Evolutionary conservation across 441 rosid species (phyloP), one percentile per base, ranked within the genome.

Genomic region (Pelargonium cotyledonis): DNA sequence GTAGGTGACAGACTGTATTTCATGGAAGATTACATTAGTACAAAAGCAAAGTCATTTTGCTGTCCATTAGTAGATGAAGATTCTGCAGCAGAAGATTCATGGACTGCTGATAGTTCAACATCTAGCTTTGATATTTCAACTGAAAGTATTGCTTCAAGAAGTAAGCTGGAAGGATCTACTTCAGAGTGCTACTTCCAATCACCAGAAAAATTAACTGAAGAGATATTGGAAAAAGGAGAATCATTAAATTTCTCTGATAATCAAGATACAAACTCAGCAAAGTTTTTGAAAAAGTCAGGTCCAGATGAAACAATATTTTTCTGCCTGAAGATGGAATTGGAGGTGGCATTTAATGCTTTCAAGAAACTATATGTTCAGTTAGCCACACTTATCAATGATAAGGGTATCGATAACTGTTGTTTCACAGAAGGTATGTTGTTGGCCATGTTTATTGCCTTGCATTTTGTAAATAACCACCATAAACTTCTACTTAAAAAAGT

Each of bases 31-130:
- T 69, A 70, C 72, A 66, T 86, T 67, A 70, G 73, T 67, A 66
- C 61, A 71, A 79, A 77, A 72, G 70, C 66, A 67, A 72, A 70
- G 46, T 61, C 65, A 69, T 72, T 65, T 64, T 65, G 76, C 49
- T 70, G 55, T 74, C 68, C 63, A 14, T 73, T 75, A 38, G 73
- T 31, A 67, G 85, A 82, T 65, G 89, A 78, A 74, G 72, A 75
- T 73, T 64, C 62, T 62, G 78, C 77, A 38, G 85, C 83, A 69
- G 80, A 71, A 70, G 82, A 83, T 74, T 79, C 74, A 61, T 81
- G 74, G 84, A 84, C 82, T 81, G 73, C 81, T 74, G 84, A 80
- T 79, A 78, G 75, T 84, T 85, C 86, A 53, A 79, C 85, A 53
- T 84, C 86, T 74, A 78, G 77, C 73, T 86, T 84, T 72, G 90